Base-by-base conservation (phyloP, 2,329 filamentous ascomycete species). In the Aureobasidium sp. region DNA sequence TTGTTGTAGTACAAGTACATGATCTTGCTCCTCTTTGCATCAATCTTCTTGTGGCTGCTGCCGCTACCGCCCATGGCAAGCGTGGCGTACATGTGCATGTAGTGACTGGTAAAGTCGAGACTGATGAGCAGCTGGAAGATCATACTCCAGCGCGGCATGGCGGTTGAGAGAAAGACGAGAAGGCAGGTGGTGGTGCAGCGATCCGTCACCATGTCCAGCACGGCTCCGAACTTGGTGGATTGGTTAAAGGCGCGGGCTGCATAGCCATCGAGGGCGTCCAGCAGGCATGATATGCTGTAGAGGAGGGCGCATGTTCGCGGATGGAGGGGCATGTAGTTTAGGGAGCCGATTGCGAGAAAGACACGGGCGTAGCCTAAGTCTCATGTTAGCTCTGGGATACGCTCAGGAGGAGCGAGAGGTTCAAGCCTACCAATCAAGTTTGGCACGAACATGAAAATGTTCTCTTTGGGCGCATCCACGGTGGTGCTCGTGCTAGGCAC, bases 251-350 rank as follows among this genome's bases (percentile, higher is more conserved):
- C 80, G 52, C 90, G 87, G 63, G 94, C 94, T n/a, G 92, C 92
- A 70, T 92, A 88, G 69, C 94, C 94, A 73, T 99, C 94, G 66
- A 97, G 84, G 49, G 93, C 94, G 74, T 99, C 94, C 67, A 99
- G 88, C 48, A 97, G 84, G 75, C 94, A 97, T 29, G 93, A 97
- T 63, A 99, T 79, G 73, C 87, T 93, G 82, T 99, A 99, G 61
- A 95, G 85, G 55, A 92, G 76, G 63, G 90, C 92, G 79, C 93
- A 97, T 41, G 92, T 96, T 70, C 93, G 88, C n/a, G 93, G 93
- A 75, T 99, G 94, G 60, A 97, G 85, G 57, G 94, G 93, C 94
- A 99, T 99, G 80, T 97, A 99, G 80, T 97, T 96, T 67, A 99
- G 86, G 31, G 94, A 97, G 52, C 89, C 90, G 70, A 97, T 79